phyloP scores from a whole-genome alignment of 306 rosid species.

The Quillaja saponaria region DNA sequence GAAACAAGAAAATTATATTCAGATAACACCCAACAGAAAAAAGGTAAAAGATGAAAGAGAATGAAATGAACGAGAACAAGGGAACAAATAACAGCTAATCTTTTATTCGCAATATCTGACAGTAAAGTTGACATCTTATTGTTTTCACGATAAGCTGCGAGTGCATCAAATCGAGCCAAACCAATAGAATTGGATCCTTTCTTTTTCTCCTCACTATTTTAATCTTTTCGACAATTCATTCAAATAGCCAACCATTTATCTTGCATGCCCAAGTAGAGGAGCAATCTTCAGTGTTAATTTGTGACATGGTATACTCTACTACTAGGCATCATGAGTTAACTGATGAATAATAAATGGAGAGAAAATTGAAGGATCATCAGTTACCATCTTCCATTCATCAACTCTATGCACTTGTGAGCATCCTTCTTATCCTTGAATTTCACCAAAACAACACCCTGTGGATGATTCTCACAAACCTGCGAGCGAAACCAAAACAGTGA shows the following conservation, averaged over 20 bases:
- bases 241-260: too few species aligned
- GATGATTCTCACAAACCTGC: constrained; percentile 94
- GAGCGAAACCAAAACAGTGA: constrained; percentile 20
- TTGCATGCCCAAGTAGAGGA: constrained; percentile 15
- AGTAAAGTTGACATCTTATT: constrained; percentile 1
- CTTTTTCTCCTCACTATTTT: too few species aligned
- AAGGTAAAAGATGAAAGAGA: not conserved
- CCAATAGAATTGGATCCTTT: not conserved
- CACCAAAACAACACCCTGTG: constrained; percentile 93
- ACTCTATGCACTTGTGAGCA: constrained; percentile 87
- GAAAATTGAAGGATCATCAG: too few species aligned
- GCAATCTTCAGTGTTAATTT: constrained; percentile 9
- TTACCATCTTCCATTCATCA: constrained; percentile 99
- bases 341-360: too few species aligned
- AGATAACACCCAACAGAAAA: not conserved
- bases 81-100: constrained; percentile 5
- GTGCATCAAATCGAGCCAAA: too few species aligned
- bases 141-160: too few species aligned
- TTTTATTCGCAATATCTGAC: constrained; percentile 3
- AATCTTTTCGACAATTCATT: too few species aligned
- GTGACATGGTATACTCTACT: constrained; percentile 9
- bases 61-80: not conserved
- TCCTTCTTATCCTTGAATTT: constrained; percentile 87
- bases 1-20: not conserved
- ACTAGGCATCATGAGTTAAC: too few species aligned